These are phyloP conservation scores for Phalaenopsis aphrodite DNA, from an alignment of 106 monocot species.

Conservation along the genomic window DNA sequence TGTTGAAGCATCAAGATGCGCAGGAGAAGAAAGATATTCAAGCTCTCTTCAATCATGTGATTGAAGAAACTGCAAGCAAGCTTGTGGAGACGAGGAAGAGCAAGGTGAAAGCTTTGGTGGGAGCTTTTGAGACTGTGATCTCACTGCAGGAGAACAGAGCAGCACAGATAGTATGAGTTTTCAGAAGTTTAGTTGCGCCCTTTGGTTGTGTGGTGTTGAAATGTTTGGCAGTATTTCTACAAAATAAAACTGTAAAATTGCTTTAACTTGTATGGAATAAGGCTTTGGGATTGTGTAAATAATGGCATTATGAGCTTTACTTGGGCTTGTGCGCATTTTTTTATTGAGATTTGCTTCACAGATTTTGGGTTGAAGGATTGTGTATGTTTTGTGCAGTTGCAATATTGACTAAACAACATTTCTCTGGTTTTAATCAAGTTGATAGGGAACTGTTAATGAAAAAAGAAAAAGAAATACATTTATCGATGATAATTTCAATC, in stretches of 20 bases:
- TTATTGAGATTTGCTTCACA: background rate
- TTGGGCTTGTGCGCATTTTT: background rate
- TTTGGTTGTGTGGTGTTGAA: background rate
- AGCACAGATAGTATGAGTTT: background rate
- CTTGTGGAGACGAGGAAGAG: constrained; percentile 79
- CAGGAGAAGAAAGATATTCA: constrained; percentile 55
- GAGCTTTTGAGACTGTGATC: constrained; percentile 95
- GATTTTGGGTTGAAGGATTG: background rate
- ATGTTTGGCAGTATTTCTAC: background rate
- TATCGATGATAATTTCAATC: no score
- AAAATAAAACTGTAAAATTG: background rate
- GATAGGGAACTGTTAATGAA: no score
- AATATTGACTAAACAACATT: no score
- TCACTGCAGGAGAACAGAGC: constrained; percentile 60
- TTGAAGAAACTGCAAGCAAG: constrained; percentile 85
- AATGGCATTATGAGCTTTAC: background rate
- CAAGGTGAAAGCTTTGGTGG: constrained; percentile 95
- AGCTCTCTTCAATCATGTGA: constrained; percentile 63
- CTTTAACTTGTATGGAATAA: background rate
- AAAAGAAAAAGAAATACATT: no score
- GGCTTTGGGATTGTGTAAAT: background rate
- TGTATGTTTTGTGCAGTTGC: no score
- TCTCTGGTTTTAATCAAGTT: no score
- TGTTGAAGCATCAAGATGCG: constrained; percentile 59
- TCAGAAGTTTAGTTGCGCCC: background rate